phyloP scores from a whole-genome alignment of 2,329 filamentous ascomycete genomes.

The Paecilomyces sp. region DNA sequence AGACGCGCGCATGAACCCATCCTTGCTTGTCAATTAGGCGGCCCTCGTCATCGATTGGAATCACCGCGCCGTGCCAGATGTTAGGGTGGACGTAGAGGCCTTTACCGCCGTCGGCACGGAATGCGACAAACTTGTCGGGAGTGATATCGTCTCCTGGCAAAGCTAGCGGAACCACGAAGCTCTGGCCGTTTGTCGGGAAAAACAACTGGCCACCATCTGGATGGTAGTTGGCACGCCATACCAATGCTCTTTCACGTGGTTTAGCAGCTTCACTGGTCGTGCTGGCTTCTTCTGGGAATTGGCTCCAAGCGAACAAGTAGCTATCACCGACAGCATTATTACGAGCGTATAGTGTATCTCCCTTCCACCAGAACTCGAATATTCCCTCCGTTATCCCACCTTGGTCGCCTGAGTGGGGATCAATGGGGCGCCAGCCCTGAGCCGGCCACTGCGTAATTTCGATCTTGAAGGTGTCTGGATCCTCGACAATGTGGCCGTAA shows the following conservation, averaged over 20 bases:
- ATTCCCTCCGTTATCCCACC: neutral
- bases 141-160: neutral
- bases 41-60: neutral
- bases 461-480: neutral
- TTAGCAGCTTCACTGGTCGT: neutral
- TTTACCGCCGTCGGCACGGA: neutral
- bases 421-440: neutral
- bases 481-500: constrained; percentile 1
- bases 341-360: neutral
- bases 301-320: constrained; percentile 1
- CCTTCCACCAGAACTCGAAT: constrained; percentile 2
- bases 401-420: neutral
- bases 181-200: neutral
- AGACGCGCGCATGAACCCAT: neutral
- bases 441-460: neutral
- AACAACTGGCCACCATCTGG: constrained; percentile 1
- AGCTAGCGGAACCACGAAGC: neutral
- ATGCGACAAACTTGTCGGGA: neutral
- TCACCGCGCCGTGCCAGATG: neutral
- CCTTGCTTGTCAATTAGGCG: neutral
- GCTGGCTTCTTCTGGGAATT: constrained; percentile 1
- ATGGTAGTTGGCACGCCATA: constrained; percentile 2
- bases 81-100: constrained; percentile 1
- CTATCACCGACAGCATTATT: constrained; percentile 1
- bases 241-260: neutral